Evolutionary conservation across 75 land plant genomes (phyloP).

Genomic region (Chamaecyparis obtusa): DNA sequence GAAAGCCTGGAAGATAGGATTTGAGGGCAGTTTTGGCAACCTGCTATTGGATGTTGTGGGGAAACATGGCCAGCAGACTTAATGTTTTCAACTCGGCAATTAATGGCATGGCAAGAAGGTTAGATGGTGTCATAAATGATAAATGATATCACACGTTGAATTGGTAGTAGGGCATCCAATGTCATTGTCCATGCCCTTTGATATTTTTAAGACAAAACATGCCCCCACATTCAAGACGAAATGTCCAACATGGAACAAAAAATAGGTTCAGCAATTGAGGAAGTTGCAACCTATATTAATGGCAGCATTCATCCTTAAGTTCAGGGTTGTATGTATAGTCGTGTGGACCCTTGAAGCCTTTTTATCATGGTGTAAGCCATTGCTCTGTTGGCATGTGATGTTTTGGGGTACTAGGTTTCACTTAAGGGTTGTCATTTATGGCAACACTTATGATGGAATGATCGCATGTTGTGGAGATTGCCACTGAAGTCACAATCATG

Average conservation of each 20-base stretch:
- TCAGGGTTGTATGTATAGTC: not conserved
- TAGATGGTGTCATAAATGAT: not conserved
- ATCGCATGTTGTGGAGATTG: too few species aligned
- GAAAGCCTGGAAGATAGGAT: not conserved
- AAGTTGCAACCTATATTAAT: not conserved
- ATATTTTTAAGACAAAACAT: not conserved
- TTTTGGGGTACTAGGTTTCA: too few species aligned
- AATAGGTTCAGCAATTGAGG: not conserved
- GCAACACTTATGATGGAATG: too few species aligned
- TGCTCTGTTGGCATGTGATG: too few species aligned
- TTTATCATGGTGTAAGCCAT: not conserved
- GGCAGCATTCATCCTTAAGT: not conserved
- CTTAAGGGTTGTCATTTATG: too few species aligned
- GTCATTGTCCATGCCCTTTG: not conserved
- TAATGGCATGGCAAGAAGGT: not conserved
- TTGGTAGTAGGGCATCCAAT: not conserved
- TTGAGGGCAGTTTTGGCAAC: not conserved
- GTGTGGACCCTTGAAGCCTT: not conserved
- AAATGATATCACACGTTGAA: not conserved
- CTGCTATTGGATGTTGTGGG: not conserved
- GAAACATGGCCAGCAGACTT: not conserved
- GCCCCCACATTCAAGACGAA: not conserved
- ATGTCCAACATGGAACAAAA: not conserved
- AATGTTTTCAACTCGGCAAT: not conserved
- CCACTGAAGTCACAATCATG: too few species aligned